A percentile compares a stretch with the other conserved stretches of the same genome.
phyloP scores from a whole-genome alignment of 208 protist species.

The Trypanosoma cruzi region DNA sequence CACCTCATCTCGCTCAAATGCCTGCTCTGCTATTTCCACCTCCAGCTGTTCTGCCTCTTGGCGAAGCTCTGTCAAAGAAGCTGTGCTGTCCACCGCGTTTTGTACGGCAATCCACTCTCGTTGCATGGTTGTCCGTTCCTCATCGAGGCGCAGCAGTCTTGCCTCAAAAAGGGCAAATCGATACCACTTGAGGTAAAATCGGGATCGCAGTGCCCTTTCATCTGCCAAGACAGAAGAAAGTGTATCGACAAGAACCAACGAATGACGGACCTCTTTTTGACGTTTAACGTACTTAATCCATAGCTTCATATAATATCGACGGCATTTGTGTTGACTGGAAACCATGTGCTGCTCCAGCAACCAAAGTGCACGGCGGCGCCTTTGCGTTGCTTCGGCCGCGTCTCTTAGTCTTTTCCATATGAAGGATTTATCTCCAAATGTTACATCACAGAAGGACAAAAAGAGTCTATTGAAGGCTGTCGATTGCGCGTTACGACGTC shows the following conservation, averaged over 20 bases:
- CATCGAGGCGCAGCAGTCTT: conserved; percentile 36
- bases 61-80: conserved; percentile 35
- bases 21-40: conserved; percentile 20
- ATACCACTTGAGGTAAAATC: conserved; percentile 60
- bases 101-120: conserved; percentile 60
- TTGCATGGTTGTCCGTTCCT: conserved; percentile 57
- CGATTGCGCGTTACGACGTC: not conserved
- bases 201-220: conserved; percentile 31
- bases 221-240: conserved; percentile 41
- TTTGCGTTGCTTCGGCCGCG: conserved; percentile 9
- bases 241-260: conserved; percentile 40
- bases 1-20: conserved; percentile 29
- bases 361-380: conserved; percentile 23
- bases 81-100: conserved; percentile 31
- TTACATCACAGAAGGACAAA: conserved; percentile 42
- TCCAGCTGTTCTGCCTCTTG: conserved; percentile 35
- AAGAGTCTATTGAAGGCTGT: conserved; percentile 53
- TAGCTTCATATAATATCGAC: conserved; percentile 29
- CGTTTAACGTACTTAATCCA: conserved; percentile 33
- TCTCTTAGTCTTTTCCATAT: conserved; percentile 15
- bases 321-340: conserved; percentile 10
- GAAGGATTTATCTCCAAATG: conserved; percentile 26
- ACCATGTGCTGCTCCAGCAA: conserved; percentile 33
- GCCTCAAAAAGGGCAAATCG: conserved; percentile 41
- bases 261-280: conserved; percentile 6